Evolutionary conservation across 2,329 filamentous ascomycete species (phyloP), one percentile per base, ranked within the genome.

Genomic region (Botrytis pseudocinerea): DNA sequence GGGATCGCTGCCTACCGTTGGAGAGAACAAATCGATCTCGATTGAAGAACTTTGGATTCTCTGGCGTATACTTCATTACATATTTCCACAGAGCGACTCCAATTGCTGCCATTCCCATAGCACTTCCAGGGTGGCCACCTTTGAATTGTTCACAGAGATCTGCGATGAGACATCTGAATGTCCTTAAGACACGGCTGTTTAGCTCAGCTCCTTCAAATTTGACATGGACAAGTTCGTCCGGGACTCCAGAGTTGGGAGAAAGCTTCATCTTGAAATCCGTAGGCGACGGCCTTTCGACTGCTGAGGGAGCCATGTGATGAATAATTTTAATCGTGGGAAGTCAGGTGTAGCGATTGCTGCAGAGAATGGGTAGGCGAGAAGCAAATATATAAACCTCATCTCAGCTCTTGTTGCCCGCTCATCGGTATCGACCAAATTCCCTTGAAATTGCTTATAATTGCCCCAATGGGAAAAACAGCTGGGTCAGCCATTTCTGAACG

Each of bases 61-160:
- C 76, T 8, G 83, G 83, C 16, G 80, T 79, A 73, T 84, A 84
- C 62, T 77, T 79, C 84, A 85, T 85, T 4, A 80, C 77, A 73
- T 85, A 84, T 74, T 81, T 82, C 80, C 80, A 85, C 8, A 85
- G 78, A 10, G 83, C 81, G 54, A 84, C 79, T 25, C 83, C 83
- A 73, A 82, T 82, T 2, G 89, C 89, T 0, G 89, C 88, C 6
- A 91, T 80, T 4, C 89, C 89, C 78, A 89, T 89, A 12, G 85
- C 44, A 62, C 54, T 61, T 87, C 90, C 90, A 28, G 90, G 90
- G 78, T 92, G 91, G 0, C 91, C 91, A 51, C 90, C 90, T 75
- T 88, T 88, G 81, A 91, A 93, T 76, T 92, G 90, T 79, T 92
- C 86, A 77, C 90, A 92, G 4, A 93, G 82, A 79, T 93, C 91